Evolutionary conservation across 2,329 filamentous ascomycete genomes (phyloP).

Genomic region (Curvularia lunata): DNA sequence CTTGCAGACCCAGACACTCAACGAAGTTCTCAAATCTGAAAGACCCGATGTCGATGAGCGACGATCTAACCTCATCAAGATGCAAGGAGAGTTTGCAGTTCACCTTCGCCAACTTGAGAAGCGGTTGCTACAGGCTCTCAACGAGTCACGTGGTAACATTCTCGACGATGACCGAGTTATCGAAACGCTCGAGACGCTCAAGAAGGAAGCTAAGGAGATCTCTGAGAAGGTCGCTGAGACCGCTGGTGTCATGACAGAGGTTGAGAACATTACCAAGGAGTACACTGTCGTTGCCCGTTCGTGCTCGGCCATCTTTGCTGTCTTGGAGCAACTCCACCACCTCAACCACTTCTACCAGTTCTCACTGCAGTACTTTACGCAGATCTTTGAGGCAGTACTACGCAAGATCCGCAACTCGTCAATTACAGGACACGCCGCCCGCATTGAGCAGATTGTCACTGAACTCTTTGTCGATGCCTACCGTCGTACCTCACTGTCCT

Average conservation of each 20-base stretch:
- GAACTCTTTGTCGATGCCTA: slow-evolving; percentile 92
- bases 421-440: slow-evolving; percentile 75
- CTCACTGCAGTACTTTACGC: slow-evolving; percentile 95
- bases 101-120: slow-evolving; percentile 96
- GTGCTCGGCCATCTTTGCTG: slow-evolving; percentile 96
- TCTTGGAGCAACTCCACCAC: slow-evolving; percentile 95
- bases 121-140: slow-evolving; percentile 88
- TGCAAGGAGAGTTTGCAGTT: slow-evolving; percentile 99
- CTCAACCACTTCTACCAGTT: slow-evolving; percentile 99
- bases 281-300: slow-evolving; percentile 93
- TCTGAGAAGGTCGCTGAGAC: slow-evolving; percentile 95
- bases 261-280: slow-evolving; percentile 92
- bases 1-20: slow-evolving; percentile 95
- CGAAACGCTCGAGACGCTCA: slow-evolving; percentile 94
- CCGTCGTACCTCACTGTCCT: slow-evolving; percentile 87
- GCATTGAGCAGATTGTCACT: slow-evolving; percentile 87
- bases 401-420: slow-evolving; percentile 77
- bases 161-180: slow-evolving; percentile 98
- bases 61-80: slow-evolving; percentile 95
- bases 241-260: slow-evolving; percentile 96
- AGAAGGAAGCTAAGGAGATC: slow-evolving; percentile 96
- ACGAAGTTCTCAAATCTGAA: slow-evolving; percentile 96
- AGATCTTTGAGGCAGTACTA: slow-evolving; percentile 94
- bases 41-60: slow-evolving; percentile 96
- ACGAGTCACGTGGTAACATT: slow-evolving; percentile 97